Evolutionary conservation across 2,329 filamentous ascomycete genomes (phyloP).

Genomic region (Penicillium sp.): DNA sequence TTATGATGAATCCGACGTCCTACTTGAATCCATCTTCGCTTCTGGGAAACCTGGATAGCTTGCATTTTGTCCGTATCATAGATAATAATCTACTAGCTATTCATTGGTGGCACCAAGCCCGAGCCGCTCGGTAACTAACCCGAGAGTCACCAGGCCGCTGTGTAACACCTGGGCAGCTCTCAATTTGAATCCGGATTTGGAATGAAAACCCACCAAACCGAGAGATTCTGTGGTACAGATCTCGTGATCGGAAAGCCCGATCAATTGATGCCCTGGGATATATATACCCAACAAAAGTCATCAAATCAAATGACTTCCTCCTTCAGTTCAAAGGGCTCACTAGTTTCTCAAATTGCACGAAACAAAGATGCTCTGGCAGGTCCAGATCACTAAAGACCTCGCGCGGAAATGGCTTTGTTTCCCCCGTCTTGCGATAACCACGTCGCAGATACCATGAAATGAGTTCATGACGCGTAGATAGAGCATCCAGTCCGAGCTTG

Average conservation of each 20-base stretch:
- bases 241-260: background rate
- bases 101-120: background rate
- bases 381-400: conserved; percentile 21
- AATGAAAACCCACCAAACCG: background rate
- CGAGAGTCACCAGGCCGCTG: background rate
- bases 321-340: background rate
- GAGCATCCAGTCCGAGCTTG: conserved; percentile 28
- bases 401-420: conserved; percentile 25
- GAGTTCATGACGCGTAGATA: conserved; percentile 33
- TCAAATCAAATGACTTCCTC: background rate
- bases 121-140: background rate
- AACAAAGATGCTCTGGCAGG: conserved; percentile 29
- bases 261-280: background rate
- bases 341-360: conserved; percentile 30
- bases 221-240: background rate
- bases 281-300: background rate
- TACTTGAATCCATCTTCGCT: background rate
- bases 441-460: conserved; percentile 36
- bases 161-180: background rate
- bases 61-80: no score
- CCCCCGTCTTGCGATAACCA: conserved; percentile 31
- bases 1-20: background rate
- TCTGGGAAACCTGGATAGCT: background rate
- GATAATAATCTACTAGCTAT: background rate
- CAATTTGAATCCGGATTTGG: background rate